phyloP scores from a whole-genome alignment of 805 yeast species.

The Teunomyces stri region DNA sequence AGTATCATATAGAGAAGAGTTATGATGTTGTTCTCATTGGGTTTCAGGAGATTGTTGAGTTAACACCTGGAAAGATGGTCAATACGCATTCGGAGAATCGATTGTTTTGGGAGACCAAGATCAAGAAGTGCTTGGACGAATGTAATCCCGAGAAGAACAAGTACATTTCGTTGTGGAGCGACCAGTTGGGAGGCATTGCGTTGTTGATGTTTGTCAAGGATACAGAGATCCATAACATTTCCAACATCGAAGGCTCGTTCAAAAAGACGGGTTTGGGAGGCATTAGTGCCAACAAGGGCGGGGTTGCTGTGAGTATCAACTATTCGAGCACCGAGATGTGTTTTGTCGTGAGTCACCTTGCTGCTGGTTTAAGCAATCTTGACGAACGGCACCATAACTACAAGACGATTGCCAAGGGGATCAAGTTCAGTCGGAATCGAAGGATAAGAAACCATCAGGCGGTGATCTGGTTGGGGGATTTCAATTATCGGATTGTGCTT shows the following conservation, averaged over 20 bases:
- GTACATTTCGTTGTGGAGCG: constrained; percentile 64
- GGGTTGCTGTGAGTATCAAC: constrained; percentile 65
- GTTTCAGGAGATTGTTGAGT: constrained; percentile 82
- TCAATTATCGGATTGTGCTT: constrained; percentile 76
- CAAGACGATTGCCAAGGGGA: constrained; percentile 69
- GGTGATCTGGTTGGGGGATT: constrained; percentile 92
- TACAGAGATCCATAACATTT: constrained; percentile 47
- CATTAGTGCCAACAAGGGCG: constrained; percentile 80
- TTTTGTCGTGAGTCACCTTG: constrained; percentile 82
- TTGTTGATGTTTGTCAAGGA: constrained; percentile 65
- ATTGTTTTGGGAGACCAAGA: constrained; percentile 62
- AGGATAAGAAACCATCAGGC: constrained; percentile 80
- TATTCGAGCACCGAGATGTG: constrained; percentile 71
- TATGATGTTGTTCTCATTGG: constrained; percentile 82
- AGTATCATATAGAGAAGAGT: constrained; percentile 24
- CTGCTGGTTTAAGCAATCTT: constrained; percentile 83
- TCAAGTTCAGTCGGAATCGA: constrained; percentile 56
- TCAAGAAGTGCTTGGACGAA: constrained; percentile 46
- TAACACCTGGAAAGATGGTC: constrained; percentile 79
- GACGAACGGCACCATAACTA: constrained; percentile 87
- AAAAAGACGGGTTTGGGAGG: constrained; percentile 96
- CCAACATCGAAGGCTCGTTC: constrained; percentile 64
- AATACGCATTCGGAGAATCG: constrained; percentile 66
- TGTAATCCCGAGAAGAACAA: constrained; percentile 33
- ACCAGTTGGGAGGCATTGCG: constrained; percentile 84